phyloP scores from a whole-genome alignment of 805 yeast genomes.

The Lachancea quebecensis region DNA sequence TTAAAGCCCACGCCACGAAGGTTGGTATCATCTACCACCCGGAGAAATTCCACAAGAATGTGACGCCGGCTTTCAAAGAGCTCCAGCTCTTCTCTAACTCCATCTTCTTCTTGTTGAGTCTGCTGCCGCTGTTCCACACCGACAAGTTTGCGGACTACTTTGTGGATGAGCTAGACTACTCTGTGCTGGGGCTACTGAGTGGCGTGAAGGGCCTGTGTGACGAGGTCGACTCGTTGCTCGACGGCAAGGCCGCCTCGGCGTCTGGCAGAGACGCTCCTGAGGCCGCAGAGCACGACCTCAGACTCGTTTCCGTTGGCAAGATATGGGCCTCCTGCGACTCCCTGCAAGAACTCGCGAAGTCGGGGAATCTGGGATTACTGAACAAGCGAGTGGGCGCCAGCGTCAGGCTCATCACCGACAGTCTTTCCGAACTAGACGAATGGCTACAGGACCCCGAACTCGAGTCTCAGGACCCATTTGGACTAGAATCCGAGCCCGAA shows the following conservation, averaged over 20 bases:
- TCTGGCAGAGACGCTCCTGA: constrained; percentile 12
- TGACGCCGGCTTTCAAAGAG: constrained; percentile 24
- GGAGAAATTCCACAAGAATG: constrained; percentile 16
- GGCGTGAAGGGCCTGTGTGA: constrained; percentile 18
- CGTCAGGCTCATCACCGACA: constrained; percentile 47
- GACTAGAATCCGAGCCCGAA: constrained; percentile 29
- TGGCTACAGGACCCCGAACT: constrained; percentile 60
- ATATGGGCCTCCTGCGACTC: constrained; percentile 65
- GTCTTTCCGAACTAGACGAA: constrained; percentile 57
- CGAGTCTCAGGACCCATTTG: constrained; percentile 44
- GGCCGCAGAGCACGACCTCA: constrained; percentile 29
- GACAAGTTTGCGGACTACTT: constrained; percentile 16
- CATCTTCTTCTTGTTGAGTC: constrained; percentile 20
- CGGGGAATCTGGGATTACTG: constrained; percentile 50
- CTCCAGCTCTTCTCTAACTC: constrained; percentile 22
- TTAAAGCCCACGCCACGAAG: constrained; percentile 73
- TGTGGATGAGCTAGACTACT: constrained; percentile 15
- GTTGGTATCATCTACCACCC: constrained; percentile 34
- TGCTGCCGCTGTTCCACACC: constrained; percentile 27
- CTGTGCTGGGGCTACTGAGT: constrained; percentile 17
- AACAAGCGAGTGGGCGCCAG: constrained; percentile 35
- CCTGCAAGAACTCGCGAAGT: constrained; percentile 35
- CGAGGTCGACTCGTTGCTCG: constrained; percentile 17
- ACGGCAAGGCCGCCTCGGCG: not conserved
- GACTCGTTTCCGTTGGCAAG: constrained; percentile 57